phyloP scores from a whole-genome alignment of 495 filamentous ascomycete genomes.

The Lepidopterella palustris region DNA sequence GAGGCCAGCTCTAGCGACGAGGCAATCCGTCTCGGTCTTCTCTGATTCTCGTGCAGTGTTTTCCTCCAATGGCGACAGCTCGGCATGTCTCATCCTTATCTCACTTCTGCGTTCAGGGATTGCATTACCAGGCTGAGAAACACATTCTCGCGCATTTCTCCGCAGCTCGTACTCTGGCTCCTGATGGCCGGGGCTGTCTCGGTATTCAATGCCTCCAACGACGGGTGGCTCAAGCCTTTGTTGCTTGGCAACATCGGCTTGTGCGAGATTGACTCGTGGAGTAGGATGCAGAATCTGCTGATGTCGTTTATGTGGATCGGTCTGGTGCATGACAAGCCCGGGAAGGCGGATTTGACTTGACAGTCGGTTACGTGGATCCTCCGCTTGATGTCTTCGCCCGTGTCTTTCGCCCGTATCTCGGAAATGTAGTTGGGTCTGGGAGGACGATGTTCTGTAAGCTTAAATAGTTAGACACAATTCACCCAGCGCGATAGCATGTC shows the following conservation, averaged over 20 bases:
- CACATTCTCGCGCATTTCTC: background rate
- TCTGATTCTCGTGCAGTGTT: constrained; percentile 36
- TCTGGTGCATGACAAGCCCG: constrained; percentile 31
- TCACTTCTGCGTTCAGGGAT: constrained; percentile 26
- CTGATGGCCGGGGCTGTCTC: constrained; percentile 36
- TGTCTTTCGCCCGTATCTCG: too few relatives aligned
- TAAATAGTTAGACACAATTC: too few relatives aligned
- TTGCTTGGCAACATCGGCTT: constrained; percentile 23
- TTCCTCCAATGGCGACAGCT: constrained; percentile 38
- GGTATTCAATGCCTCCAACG: constrained; percentile 30
- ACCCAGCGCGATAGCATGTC: too few relatives aligned
- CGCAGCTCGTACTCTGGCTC: constrained; percentile 33
- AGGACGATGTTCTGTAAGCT: too few relatives aligned
- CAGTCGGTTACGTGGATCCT: too few relatives aligned
- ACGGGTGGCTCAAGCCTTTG: constrained; percentile 30
- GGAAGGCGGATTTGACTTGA: background rate
- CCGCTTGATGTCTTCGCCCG: too few relatives aligned
- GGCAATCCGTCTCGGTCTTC: constrained; percentile 38
- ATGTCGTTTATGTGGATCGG: constrained; percentile 36
- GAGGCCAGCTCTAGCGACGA: constrained; percentile 31
- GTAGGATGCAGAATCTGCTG: constrained; percentile 28
- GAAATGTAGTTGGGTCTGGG: too few relatives aligned
- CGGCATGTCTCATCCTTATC: constrained; percentile 22
- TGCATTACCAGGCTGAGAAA: background rate
- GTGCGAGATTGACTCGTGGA: constrained; percentile 21